These are phyloP conservation scores for Pachyrhizus erosus DNA, from an alignment of 306 rosid species.

Conservation along the genomic window DNA sequence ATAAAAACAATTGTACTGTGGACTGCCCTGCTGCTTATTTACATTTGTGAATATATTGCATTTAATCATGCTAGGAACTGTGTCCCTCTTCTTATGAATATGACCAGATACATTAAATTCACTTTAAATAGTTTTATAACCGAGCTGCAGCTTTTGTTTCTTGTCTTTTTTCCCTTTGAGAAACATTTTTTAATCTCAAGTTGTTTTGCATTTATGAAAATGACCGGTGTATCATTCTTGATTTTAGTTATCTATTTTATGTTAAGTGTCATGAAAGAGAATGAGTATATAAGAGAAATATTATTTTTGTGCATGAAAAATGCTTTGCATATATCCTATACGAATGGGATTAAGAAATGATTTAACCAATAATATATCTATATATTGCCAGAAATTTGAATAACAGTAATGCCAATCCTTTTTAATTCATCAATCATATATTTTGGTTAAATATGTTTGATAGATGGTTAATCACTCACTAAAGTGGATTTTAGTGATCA, in stretches of 20 bases:
- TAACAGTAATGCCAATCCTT: not conserved
- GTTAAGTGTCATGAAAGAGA: not conserved
- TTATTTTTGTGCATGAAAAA: not conserved
- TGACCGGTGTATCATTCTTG: constrained; percentile 2
- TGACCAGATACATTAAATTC: constrained; percentile 2
- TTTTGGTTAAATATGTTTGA: constrained; percentile 4
- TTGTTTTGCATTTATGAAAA: constrained; percentile 11
- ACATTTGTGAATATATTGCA: constrained; percentile 29
- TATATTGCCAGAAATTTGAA: not conserved
- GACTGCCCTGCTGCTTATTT: constrained; percentile 1
- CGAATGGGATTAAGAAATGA: constrained; percentile 4
- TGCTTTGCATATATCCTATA: constrained; percentile 3
- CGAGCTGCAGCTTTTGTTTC: not conserved
- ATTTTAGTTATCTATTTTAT: not conserved
- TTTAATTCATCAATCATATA: constrained; percentile 11
- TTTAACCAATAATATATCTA: not conserved
- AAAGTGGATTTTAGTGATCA: constrained; percentile 14
- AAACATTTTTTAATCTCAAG: not conserved
- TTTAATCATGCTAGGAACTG: constrained; percentile 4
- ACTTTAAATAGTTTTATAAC: constrained; percentile 1
- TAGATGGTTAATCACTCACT: constrained; percentile 11
- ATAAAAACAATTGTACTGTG: not conserved
- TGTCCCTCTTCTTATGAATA: not conserved
- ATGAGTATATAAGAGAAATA: not conserved
- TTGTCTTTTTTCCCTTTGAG: constrained; percentile 5